Evolutionary conservation across 2,329 filamentous ascomycete genomes (phyloP).

Genomic region (Cladosporium austrohemisphaericum): DNA sequence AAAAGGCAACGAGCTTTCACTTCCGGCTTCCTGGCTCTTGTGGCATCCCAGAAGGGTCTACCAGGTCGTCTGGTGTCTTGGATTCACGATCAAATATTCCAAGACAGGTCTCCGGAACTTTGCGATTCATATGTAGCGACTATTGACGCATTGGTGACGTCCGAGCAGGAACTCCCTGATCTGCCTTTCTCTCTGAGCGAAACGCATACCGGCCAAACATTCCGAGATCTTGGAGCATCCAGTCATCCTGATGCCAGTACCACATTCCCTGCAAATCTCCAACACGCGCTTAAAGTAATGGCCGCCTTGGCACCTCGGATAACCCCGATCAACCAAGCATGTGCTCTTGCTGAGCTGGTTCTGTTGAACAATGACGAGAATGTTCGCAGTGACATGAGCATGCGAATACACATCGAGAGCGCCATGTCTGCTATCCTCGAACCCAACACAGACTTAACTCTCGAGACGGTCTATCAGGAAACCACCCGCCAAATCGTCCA

Average conservation of each 20-base stretch:
- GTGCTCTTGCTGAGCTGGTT: slow-evolving; percentile 25
- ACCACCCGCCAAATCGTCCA: slow-evolving; percentile 15
- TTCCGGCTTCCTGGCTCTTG: slow-evolving; percentile 39
- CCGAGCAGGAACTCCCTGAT: not conserved
- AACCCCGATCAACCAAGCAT: not conserved
- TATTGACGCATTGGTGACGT: slow-evolving; percentile 18
- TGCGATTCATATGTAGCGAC: slow-evolving; percentile 34
- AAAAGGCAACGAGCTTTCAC: slow-evolving; percentile 39
- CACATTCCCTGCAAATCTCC: not conserved
- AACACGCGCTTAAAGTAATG: not conserved
- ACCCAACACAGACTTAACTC: not conserved
- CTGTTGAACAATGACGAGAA: slow-evolving; percentile 28
- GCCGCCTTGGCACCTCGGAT: not conserved
- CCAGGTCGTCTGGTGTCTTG: slow-evolving; percentile 39
- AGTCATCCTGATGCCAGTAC: not conserved
- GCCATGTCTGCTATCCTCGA: slow-evolving; percentile 23
- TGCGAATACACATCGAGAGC: slow-evolving; percentile 23
- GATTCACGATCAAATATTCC: slow-evolving; percentile 39
- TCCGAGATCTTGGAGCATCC: not conserved
- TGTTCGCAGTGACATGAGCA: slow-evolving; percentile 18
- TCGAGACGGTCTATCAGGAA: not conserved
- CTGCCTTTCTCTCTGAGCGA: slow-evolving; percentile 3
- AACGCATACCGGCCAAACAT: not conserved
- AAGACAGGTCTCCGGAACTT: slow-evolving; percentile 33
- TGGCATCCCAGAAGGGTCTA: slow-evolving; percentile 36